Conservation (phyloP, 805 yeast species). For the Schwanniomyces vanrijiae region DNA sequence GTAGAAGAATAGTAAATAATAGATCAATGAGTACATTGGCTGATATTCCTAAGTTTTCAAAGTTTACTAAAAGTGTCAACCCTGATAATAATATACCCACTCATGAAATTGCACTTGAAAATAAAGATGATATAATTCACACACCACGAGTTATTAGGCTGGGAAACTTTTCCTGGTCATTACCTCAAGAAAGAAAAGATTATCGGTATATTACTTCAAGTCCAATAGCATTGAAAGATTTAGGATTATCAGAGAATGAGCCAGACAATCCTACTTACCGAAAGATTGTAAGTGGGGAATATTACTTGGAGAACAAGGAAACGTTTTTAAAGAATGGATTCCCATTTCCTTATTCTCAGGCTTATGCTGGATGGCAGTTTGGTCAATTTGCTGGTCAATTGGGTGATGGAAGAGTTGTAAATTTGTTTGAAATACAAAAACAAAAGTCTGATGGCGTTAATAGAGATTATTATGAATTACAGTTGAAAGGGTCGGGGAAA, state of each 20-base stretch:
- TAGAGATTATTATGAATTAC: conserved; percentile 57
- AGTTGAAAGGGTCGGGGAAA: conserved; percentile 87
- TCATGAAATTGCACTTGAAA: conserved; percentile 24
- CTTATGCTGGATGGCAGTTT: conserved; percentile 95
- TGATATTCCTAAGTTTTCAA: conserved; percentile 28
- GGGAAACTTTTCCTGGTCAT: conserved; percentile 73
- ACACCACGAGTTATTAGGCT: conserved; percentile 41
- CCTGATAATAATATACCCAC: conserved; percentile 33
- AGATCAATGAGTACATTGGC: conserved; percentile 14
- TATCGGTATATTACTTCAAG: conserved; percentile 60
- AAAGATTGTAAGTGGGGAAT: conserved; percentile 61
- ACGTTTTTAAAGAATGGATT: conserved; percentile 16
- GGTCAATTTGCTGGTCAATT: conserved; percentile 96
- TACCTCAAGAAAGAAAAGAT: conserved; percentile 61
- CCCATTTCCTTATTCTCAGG: conserved; percentile 81
- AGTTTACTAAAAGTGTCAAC: conserved; percentile 23
- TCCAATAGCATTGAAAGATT: conserved; percentile 56
- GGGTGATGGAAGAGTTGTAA: conserved; percentile 92
- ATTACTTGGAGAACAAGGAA: conserved; percentile 30
- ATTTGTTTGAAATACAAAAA: conserved; percentile 69
- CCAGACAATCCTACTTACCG: conserved; percentile 45
- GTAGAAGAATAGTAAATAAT: not conserved
- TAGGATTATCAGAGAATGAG: conserved; percentile 50
- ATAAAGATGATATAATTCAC: conserved; percentile 29
- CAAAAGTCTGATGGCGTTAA: conserved; percentile 20